These are phyloP conservation scores for Buxus sempervirens DNA, from an alignment of 164 flowering plant genomes.

Conservation along the genomic window DNA sequence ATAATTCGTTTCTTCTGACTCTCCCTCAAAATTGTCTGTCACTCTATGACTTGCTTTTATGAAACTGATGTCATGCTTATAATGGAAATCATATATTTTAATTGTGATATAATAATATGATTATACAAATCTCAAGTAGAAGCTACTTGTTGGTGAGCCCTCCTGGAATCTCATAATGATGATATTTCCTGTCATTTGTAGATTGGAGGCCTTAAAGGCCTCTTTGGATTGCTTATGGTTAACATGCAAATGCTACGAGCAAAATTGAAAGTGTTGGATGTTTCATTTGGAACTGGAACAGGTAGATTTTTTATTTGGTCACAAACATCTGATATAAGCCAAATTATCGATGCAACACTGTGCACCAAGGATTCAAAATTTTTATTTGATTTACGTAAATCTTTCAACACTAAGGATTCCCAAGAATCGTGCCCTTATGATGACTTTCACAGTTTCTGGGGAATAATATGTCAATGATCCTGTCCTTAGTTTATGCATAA, in stretches of 20 bases:
- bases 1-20: background rate
- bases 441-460: background rate
- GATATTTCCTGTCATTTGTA: constrained; percentile 25
- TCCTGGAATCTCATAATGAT: constrained; percentile 2
- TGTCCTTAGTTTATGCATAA: constrained; percentile 7
- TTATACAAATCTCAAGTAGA: background rate
- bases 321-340: background rate
- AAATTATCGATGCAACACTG: too few species aligned
- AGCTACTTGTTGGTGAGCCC: background rate
- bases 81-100: too few species aligned
- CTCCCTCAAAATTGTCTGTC: too few species aligned
- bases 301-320: constrained; percentile 32
- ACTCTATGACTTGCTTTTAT: background rate
- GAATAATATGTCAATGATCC: background rate
- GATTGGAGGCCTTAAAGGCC: constrained; percentile 89
- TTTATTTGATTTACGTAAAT: background rate
- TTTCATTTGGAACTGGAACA: constrained; percentile 74
- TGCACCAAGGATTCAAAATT: too few species aligned
- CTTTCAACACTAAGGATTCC: background rate
- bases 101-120: background rate
- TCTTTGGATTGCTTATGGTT: constrained; percentile 79
- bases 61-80: background rate
- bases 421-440: background rate
- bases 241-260: constrained; percentile 67
- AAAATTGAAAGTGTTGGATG: constrained; percentile 75